Conservation (phyloP, 108 stramenopile genomes). For the Mediolabrus comicus region DNA sequence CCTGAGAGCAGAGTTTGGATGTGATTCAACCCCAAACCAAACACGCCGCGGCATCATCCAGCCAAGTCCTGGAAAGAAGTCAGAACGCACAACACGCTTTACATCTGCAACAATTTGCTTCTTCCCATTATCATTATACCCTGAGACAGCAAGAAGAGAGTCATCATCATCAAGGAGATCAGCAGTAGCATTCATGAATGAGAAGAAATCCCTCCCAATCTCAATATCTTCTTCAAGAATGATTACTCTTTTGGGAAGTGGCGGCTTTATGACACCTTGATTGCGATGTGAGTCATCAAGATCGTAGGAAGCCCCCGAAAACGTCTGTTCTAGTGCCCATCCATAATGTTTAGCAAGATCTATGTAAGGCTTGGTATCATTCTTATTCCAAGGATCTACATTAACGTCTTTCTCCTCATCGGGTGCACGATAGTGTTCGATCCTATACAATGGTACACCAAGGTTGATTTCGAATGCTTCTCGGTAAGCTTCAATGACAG, state of each 20-base stretch:
- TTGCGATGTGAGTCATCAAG: slow-evolving; percentile 14
- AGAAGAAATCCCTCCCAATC: slow-evolving; percentile 91
- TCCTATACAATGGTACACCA: slow-evolving; percentile 60
- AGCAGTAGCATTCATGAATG: slow-evolving; percentile 79
- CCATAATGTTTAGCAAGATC: slow-evolving; percentile 77
- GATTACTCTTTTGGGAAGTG: slow-evolving; percentile 63
- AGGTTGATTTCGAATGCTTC: slow-evolving; percentile 43
- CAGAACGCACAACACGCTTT: slow-evolving; percentile 67
- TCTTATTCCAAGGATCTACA: slow-evolving; percentile 16
- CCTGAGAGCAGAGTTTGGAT: slow-evolving; percentile 56
- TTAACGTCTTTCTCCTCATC: slow-evolving; percentile 5
- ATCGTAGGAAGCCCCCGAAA: slow-evolving; percentile 36
- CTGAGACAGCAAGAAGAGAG: slow-evolving; percentile 84
- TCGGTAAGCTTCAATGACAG: slow-evolving; percentile 49
- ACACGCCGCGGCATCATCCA: slow-evolving; percentile 90
- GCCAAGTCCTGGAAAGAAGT: slow-evolving; percentile 95
- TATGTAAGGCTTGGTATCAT: slow-evolving; percentile 48
- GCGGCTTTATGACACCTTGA: slow-evolving; percentile 13
- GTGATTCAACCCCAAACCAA: slow-evolving; percentile 54
- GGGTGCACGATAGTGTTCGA: slow-evolving; percentile 40
- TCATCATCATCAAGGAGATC: slow-evolving; percentile 74
- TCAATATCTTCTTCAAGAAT: slow-evolving; percentile 92
- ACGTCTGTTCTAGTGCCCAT: slow-evolving; percentile 78
- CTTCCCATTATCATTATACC: slow-evolving; percentile 94
- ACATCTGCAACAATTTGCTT: slow-evolving; percentile 48